Evolutionary conservation across 1,139 yeast species (phyloP), one percentile per base, ranked within the genome.

Genomic region (Wickerhamiella pararugosa): DNA sequence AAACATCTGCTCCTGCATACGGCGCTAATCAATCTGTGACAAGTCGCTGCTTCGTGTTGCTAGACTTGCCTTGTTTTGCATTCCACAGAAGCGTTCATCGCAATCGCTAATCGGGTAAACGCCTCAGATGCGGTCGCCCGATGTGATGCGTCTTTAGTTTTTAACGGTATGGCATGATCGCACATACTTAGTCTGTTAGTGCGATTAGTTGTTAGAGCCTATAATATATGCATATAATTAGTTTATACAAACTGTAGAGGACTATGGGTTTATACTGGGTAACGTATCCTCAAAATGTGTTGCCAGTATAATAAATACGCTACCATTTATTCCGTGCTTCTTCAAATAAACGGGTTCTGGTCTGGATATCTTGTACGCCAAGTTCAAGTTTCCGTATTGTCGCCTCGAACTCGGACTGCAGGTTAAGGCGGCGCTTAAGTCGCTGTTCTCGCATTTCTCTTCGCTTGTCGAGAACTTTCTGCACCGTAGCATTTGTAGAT

Each of bases 331-430:
- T 28, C 6, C 40, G 9, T 5, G 34, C 37, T n/a, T 33, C 39
- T 15, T 37, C 33, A 32, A 36, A 36, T 25, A 32, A 15, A 28
- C 41, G 25, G 3, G 37, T 30, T 15, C 40, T 32, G 54, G 53
- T 34, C 46, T 47, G 11, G 43, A 46, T 33, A 42, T 56, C 57
- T 34, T 49, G 54, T 15, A 55, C 57, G 1, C 59, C 58, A 25
- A 51, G 50, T 38, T 60, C 63, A 58, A 61, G 56, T 44, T 59
- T 57, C 10, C 54, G 49, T 35, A 61, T 60, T 5, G 62, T 57
- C 29, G 50, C 49, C 26, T 62, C 54, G 44, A 61, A 61, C 49
- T 61, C 65, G 6, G 51, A 56, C 42, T 53, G 55, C 32, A 58
- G 47, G n/a, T 47, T 45, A 25, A 35, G 45, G 15, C 56, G 41